Evolutionary conservation across 2,329 filamentous ascomycete species (phyloP), one percentile per base, ranked within the genome.

Genomic region (Westerdykella sp.): DNA sequence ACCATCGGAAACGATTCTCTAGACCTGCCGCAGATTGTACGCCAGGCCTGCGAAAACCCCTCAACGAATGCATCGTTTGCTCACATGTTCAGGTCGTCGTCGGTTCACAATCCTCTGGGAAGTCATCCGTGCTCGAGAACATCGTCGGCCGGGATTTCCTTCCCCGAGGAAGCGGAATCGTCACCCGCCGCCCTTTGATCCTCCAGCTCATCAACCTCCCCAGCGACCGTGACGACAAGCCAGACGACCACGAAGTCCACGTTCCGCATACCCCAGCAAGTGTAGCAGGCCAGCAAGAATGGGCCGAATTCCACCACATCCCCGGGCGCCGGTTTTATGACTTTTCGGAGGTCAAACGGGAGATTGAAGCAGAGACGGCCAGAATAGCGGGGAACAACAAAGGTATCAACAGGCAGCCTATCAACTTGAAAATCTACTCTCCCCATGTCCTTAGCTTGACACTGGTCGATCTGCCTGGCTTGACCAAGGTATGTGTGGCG

Each of bases 1-100:
- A 98, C 93, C 56, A 98, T 98, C 69, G 93, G 93, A 71, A 97
- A 90, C 75, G 93, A 98, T 70, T 97, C 91, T 41, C 79, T 98
- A 48, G 93, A 98, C 71, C 76, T 98, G 45, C 93, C 93, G 46
- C 93, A 98, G 73, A 98, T 98, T 78, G 93, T 96, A 83, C 75
- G 93, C 95, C 80, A 65, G 82, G 74, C 51, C 52, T 51, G 36
- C 18, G 21, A 32, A 40, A 23, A 25, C 22, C 31, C 23, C 21
- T 30, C 9, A 22, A 34, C 5, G 18, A 32, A 25, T 11, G 25
- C 28, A 22, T 23, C 4, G 25, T 10, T 21, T 49, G 40, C 55
- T 62, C 44, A 60, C 49, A 41, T 35, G 44, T 35, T 16, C 65
- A 97, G 91, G 91, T 98, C 53, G 93, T 98, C 48, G 93, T 98